A percentile compares a stretch with the other conserved stretches of the same genome.
Evolutionary conservation across 805 yeast species (phyloP).

Genomic region (Cyberlindnera nakhonratchasimensis): DNA sequence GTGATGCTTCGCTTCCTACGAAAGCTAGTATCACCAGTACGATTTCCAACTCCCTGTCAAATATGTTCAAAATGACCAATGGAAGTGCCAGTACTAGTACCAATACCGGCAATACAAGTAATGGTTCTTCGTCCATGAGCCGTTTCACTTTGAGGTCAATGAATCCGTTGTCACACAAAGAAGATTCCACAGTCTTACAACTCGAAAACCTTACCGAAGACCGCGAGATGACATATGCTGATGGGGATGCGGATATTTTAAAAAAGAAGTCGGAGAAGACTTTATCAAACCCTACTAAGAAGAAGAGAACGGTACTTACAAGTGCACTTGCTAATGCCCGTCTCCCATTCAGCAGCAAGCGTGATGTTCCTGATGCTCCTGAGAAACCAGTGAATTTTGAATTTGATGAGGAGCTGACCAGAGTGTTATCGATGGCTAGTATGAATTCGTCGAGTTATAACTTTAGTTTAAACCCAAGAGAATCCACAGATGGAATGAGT

Average conservation of each 20-base stretch:
- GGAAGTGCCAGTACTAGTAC: no score
- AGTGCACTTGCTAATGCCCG: constrained; percentile 23
- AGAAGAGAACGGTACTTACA: constrained; percentile 22
- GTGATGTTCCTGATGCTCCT: neutral
- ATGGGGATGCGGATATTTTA: neutral
- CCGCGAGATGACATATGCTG: constrained; percentile 18
- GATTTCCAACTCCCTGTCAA: constrained; percentile 24
- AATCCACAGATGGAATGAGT: neutral
- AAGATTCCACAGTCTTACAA: constrained; percentile 13
- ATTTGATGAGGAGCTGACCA: constrained; percentile 24
- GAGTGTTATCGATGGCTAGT: constrained; percentile 26
- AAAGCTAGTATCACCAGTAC: constrained; percentile 17
- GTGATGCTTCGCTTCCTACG: constrained; percentile 6
- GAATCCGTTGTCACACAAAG: constrained; percentile 28
- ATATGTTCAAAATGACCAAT: constrained; percentile 26
- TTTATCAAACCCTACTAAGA: constrained; percentile 12
- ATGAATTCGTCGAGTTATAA: constrained; percentile 24
- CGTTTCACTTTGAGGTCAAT: constrained; percentile 37
- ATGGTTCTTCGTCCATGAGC: constrained; percentile 4
- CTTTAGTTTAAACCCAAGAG: constrained; percentile 13
- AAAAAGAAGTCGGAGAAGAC: constrained; percentile 9
- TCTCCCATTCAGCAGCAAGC: neutral
- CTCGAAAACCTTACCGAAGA: constrained; percentile 19
- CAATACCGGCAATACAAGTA: constrained; percentile 17
- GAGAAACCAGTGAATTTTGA: constrained; percentile 15